A percentile compares a stretch with the other conserved stretches of the same genome.
Conservation (phyloP, 192 early-diverging fungal genomes). For the Coemansia sp. region DNA sequence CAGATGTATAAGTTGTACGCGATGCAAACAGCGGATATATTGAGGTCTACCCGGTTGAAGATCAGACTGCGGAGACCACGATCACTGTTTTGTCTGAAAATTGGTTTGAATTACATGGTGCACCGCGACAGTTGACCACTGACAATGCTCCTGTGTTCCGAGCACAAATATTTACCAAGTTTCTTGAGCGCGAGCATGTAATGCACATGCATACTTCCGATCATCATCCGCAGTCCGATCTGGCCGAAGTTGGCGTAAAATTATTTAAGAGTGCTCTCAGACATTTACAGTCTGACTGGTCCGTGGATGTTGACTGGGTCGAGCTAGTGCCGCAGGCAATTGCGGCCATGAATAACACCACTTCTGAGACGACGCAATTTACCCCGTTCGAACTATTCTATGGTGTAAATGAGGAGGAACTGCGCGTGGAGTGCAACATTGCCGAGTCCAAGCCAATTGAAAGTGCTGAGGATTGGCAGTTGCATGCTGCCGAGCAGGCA, state of each 20-base stretch:
- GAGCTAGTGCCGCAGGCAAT: neutral
- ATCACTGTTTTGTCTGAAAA: neutral
- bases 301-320: neutral
- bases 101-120: neutral
- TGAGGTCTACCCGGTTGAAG: neutral
- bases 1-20: neutral
- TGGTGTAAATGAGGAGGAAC: neutral
- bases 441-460: neutral
- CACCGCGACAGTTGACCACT: neutral
- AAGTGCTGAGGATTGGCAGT: neutral
- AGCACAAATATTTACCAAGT: neutral
- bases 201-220: neutral
- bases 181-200: neutral
- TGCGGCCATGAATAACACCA: neutral
- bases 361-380: neutral
- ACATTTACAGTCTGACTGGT: neutral
- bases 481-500: neutral
- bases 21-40: conserved; percentile 5
- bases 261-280: neutral
- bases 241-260: conserved; percentile 4
- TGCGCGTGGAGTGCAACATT: neutral
- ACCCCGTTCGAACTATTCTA: neutral
- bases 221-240: conserved; percentile 2
- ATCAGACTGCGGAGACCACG: neutral
- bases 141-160: neutral